phyloP scores from a whole-genome alignment of 208 protist species.

The Crithidia fasciculata region DNA sequence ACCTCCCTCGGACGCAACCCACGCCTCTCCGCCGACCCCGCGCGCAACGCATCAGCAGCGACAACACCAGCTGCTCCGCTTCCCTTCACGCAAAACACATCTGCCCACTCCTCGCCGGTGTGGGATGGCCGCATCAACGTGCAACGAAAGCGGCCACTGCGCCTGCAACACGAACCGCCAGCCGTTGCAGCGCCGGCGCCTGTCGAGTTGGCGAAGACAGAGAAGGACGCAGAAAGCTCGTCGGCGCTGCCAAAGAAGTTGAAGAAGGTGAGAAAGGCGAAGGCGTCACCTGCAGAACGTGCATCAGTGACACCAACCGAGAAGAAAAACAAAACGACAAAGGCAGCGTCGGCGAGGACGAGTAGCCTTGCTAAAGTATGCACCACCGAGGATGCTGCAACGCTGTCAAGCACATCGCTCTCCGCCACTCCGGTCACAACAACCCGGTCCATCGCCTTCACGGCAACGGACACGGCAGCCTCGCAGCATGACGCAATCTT shows the following conservation, averaged over 20 bases:
- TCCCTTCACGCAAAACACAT: background rate
- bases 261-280: background rate
- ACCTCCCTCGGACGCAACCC: background rate
- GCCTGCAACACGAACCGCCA: background rate
- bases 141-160: background rate
- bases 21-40: background rate
- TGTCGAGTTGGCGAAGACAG: no score
- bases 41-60: background rate
- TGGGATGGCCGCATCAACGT: slow-evolving; percentile 16
- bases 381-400: background rate
- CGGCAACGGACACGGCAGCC: background rate
- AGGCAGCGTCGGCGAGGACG: background rate
- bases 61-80: background rate
- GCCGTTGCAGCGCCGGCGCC: background rate
- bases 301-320: background rate
- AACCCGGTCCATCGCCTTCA: slow-evolving; percentile 5
- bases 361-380: no score
- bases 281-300: background rate
- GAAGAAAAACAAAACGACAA: background rate
- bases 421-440: background rate
- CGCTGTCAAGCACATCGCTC: background rate
- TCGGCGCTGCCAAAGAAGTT: background rate
- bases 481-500: background rate
- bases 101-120: background rate
- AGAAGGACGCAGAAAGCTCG: no score